Evolutionary conservation across 1,284 basidiomycete species (phyloP), one percentile per base, ranked within the genome.

Genomic region (Vanrija pseudolonga): DNA sequence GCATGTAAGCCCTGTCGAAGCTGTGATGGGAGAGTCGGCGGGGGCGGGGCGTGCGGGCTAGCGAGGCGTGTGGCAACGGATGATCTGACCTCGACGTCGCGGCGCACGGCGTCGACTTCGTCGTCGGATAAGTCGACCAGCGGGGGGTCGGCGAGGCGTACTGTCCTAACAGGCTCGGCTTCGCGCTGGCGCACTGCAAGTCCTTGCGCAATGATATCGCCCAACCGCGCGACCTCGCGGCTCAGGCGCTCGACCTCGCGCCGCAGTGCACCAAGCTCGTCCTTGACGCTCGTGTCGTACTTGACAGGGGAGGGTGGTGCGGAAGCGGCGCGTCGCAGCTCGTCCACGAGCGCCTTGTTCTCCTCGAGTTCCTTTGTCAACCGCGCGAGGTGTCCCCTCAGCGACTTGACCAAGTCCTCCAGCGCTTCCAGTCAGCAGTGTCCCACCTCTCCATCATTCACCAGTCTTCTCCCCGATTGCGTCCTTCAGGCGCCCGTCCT

Each of bases 381-480:
- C 4, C 88, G 84, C 1, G 85, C 79, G 22, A 93, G 80, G 62
- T 92, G 88, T 1, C 81, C 74, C 4, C 86, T 85, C 3, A 93
- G 80, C 0, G 84, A 85, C 2, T 78, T 71, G 48, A 92, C 85
- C 11, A 92, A 78, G 1, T 85, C 82, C 72, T 93, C 90, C 4
- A 93, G 77, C 7, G 86, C 90, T 90, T 47, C 37, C 22, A 15
- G 47, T 48, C 39, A 58, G 45, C n/a, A 22, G 1, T 37, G 3
- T 1, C 17, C 17, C 20, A 46, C 3, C 19, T 17, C 3, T n/a
- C 19, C 28, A 38, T 26, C 26, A 55, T 76, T 50, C 50, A 90
- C 90, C 87, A 79, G 88, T 88, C 75, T 91, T 91, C 69, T 90
- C 89, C 59, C 87, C 85, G 0, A 90, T 84, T 6, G 83, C 86